Conservation (phyloP, 83 land plant species). For the Picea abies region DNA sequence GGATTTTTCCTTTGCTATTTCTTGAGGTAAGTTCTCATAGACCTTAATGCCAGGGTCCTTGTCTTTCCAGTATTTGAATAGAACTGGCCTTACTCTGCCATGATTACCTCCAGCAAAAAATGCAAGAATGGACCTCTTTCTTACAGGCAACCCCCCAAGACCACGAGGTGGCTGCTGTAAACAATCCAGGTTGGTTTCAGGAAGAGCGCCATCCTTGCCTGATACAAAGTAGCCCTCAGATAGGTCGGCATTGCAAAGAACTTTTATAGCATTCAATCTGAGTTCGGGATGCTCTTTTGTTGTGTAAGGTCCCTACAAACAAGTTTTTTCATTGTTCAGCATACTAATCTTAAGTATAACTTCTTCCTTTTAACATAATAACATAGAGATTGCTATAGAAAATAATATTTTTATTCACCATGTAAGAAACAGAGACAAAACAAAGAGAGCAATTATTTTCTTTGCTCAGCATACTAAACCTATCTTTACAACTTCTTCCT, state of each 20-base stretch:
- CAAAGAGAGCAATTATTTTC: background rate
- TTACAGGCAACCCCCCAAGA: constrained; percentile 44
- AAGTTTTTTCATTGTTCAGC: background rate
- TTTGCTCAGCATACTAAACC: too few species aligned
- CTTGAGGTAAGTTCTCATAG: constrained; percentile 36
- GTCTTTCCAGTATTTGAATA: constrained; percentile 42
- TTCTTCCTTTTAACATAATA: background rate
- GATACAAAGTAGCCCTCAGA: constrained; percentile 61
- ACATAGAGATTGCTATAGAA: background rate
- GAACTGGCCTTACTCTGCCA: constrained; percentile 43
- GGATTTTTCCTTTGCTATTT: constrained; percentile 20
- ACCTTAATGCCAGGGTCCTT: constrained; percentile 51
- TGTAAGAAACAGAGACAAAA: background rate
- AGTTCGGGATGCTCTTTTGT: constrained; percentile 62
- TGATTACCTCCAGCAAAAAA: constrained; percentile 51
- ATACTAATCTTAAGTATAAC: background rate
- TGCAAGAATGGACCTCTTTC: constrained; percentile 32
- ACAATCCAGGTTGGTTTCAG: constrained; percentile 66
- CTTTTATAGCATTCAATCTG: constrained; percentile 72
- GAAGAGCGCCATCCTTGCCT: constrained; percentile 79
- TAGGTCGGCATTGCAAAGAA: constrained; percentile 87
- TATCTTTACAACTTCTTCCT: background rate
- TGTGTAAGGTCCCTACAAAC: constrained; percentile 75
- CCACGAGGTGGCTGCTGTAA: constrained; percentile 52
- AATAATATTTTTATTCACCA: background rate